These are phyloP conservation scores for Pseudopyrenochaeta lycopersici DNA, from an alignment of 2,329 filamentous ascomycete species.

Conservation along the genomic window DNA sequence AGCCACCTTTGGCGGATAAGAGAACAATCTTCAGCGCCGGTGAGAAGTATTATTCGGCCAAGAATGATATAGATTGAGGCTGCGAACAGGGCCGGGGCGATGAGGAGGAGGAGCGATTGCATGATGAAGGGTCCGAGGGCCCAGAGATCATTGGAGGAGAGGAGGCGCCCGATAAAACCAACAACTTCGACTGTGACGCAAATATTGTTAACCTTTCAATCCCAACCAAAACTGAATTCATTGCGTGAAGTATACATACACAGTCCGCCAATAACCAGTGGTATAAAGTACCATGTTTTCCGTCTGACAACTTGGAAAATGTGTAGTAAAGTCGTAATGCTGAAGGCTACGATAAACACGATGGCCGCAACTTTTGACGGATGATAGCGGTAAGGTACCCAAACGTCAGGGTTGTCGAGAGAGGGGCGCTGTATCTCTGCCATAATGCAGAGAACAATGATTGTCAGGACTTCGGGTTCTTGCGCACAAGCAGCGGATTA, in stretches of 20 bases:
- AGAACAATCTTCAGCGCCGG: constrained; percentile 51
- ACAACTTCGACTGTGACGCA: constrained; percentile 59
- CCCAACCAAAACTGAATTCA: not conserved
- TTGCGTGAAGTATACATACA: constrained; percentile 48
- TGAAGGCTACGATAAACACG: constrained; percentile 59
- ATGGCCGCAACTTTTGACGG: constrained; percentile 57
- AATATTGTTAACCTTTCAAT: too few species aligned
- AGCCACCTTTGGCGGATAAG: constrained; percentile 52
- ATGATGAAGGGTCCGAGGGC: constrained; percentile 54
- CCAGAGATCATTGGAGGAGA: constrained; percentile 47
- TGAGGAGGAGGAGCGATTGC: constrained; percentile 54
- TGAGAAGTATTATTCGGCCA: constrained; percentile 53
- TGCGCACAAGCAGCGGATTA: too few species aligned
- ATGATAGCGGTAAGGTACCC: constrained; percentile 43
- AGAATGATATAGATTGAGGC: constrained; percentile 61
- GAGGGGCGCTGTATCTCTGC: too few species aligned
- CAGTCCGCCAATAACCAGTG: constrained; percentile 59
- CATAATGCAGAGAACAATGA: too few species aligned
- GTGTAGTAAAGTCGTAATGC: constrained; percentile 52
- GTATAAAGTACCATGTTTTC: constrained; percentile 61
- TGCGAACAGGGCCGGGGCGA: constrained; percentile 58
- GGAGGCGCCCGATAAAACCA: constrained; percentile 60
- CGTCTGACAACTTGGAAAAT: constrained; percentile 52
- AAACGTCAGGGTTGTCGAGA: constrained; percentile 23
- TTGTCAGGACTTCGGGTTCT: too few species aligned